phyloP scores from a whole-genome alignment of 768 basidiomycete genomes.

The Saitozyma podzolica region DNA sequence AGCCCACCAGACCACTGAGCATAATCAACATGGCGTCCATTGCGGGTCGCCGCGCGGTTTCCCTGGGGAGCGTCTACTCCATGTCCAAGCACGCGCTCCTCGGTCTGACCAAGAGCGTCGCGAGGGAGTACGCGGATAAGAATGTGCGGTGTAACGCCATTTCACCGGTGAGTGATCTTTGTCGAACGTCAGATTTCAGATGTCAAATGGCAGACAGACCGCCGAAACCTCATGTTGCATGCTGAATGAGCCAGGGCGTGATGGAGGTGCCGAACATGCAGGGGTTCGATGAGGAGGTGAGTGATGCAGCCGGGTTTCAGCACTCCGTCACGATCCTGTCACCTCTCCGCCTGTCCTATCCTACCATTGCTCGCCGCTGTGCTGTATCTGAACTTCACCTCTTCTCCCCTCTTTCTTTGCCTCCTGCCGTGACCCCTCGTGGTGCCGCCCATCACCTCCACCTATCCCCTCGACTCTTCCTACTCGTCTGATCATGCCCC shows the following conservation, averaged over 20 bases:
- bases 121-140: slow-evolving; percentile 13
- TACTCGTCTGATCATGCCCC: too few species aligned
- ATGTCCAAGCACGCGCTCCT: slow-evolving; percentile 17
- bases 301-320: background rate
- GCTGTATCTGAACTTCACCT: too few species aligned
- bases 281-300: slow-evolving; percentile 16
- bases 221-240: background rate
- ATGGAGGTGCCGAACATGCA: slow-evolving; percentile 26
- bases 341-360: too few species aligned
- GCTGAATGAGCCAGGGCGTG: slow-evolving; percentile 8
- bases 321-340: too few species aligned
- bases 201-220: too few species aligned
- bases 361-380: too few species aligned
- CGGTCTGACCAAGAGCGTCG: slow-evolving; percentile 14
- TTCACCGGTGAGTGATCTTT: slow-evolving; percentile 13
- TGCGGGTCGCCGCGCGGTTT: background rate
- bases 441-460: background rate
- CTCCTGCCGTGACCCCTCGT: too few species aligned
- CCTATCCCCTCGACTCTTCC: too few species aligned
- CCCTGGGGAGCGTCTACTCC: slow-evolving; percentile 10
- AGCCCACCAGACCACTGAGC: background rate
- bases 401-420: too few species aligned
- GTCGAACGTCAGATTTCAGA: background rate
- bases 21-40: slow-evolving; percentile 23
- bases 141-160: slow-evolving; percentile 14